Evolutionary conservation across 805 yeast species (phyloP), one percentile per base, ranked within the genome.

Genomic region (Ogataea thermomethanolica): DNA sequence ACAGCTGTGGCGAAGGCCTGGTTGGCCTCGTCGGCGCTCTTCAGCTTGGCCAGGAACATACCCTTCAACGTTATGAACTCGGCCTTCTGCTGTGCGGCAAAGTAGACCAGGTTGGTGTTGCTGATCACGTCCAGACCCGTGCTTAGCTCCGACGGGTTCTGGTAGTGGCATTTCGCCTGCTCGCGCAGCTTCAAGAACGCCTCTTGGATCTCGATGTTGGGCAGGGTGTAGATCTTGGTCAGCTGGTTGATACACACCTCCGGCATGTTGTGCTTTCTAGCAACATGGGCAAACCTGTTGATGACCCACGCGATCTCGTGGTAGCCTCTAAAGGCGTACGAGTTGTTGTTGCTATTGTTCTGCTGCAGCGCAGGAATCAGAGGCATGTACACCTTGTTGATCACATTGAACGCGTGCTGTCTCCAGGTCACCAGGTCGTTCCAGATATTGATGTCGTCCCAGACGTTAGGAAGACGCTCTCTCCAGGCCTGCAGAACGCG

Each of bases 291-390:
- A 70, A 93, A 93, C 38, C 98, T 69, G 64, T 93, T 93, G 55
- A 93, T 91, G 7, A 93, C 96, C 97, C 99, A 95, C 0, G 99
- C 99, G 61, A 91, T 88, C 64, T 93, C 99, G 61, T 93, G 99
- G 65, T 87, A 93, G 1, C 99, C 99, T 49, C 99, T 74, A 64
- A 91, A 95, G 1, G 96, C 98, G 57, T 89, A 90, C 1, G 97
- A 89, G 58, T 88, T 87, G 23, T 86, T 85, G 51, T 79, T 81
- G 33, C 81, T 79, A 50, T 67, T 74, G 31, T 80, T 77, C 46
- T 84, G 88, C 53, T 87, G 96, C 25, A 87, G 59, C 2, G 87
- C 79, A 1, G 96, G 95, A 45, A 90, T 84, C 55, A 95, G 73
- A 7, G 98, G 98, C 73, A 90, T 75, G 62, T 93, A 93, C 2